Conservation (phyloP, 2,329 filamentous ascomycete species). For the Nemania sp. region DNA sequence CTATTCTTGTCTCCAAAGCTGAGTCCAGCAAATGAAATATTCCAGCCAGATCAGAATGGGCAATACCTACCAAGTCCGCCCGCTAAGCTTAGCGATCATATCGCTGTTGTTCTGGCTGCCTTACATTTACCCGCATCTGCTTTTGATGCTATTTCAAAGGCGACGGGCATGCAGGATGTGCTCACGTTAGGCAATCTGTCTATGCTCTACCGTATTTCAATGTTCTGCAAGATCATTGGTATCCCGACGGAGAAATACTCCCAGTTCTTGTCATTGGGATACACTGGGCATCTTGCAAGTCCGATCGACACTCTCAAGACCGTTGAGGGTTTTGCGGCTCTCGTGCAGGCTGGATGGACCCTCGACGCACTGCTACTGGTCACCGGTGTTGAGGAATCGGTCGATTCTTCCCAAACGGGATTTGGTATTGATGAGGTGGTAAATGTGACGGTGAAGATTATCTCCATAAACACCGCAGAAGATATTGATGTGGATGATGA, state of each 20-base stretch:
- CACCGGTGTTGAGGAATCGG: not conserved
- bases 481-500: not conserved
- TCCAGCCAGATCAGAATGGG: not conserved
- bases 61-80: not conserved
- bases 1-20: not conserved
- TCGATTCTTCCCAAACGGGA: not conserved
- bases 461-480: not conserved
- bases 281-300: not conserved
- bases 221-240: not conserved
- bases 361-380: not conserved
- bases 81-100: not conserved
- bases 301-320: not conserved
- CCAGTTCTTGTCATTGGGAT: not conserved
- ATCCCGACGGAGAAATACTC: not conserved
- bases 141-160: not conserved
- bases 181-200: not conserved
- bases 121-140: not conserved
- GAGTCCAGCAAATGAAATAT: not conserved
- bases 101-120: not conserved
- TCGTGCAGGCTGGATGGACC: not conserved
- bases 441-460: not conserved
- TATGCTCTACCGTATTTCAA: not conserved
- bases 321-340: not conserved
- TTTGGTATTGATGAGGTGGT: not conserved
- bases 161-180: not conserved